These are phyloP conservation scores for Pichia sp. DNA, from an alignment of 1,139 yeast genomes.

Conservation along the genomic window DNA sequence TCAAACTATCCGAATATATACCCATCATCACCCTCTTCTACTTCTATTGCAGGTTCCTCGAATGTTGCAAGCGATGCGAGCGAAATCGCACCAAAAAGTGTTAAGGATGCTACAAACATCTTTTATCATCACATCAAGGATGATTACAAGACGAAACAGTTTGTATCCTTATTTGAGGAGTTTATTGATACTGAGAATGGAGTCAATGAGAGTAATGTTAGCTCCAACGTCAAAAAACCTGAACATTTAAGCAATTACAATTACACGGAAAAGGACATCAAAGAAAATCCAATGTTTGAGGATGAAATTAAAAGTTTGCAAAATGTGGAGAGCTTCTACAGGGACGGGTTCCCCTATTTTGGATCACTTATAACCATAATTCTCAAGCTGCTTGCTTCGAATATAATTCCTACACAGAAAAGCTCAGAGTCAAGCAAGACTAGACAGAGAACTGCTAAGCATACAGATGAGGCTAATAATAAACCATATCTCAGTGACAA, in stretches of 20 bases:
- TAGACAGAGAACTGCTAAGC: conserved; percentile 13
- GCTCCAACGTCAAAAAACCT: conserved; percentile 15
- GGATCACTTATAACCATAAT: conserved; percentile 59
- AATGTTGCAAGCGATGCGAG: no score
- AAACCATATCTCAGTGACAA: conserved; percentile 13
- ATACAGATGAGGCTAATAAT: conserved; percentile 4
- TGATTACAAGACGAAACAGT: conserved; percentile 56
- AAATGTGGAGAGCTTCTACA: conserved; percentile 58
- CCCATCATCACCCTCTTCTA: conserved; percentile 50
- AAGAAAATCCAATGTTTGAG: conserved; percentile 29
- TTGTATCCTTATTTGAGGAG: conserved; percentile 23
- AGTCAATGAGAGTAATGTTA: background rate
- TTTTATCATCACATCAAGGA: conserved; percentile 57
- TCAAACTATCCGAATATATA: conserved; percentile 74
- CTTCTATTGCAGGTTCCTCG: no score
- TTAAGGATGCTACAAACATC: conserved; percentile 68
- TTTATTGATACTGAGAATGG: conserved; percentile 76
- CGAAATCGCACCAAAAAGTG: conserved; percentile 57
- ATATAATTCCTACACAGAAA: conserved; percentile 24
- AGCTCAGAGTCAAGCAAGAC: conserved; percentile 10
- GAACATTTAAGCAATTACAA: conserved; percentile 4
- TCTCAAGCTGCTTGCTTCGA: conserved; percentile 53
- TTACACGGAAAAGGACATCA: conserved; percentile 17
- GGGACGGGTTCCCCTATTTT: conserved; percentile 43
- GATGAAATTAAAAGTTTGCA: conserved; percentile 39